These are phyloP conservation scores for Calonectria pseudoturangicola DNA, from an alignment of 2,329 filamentous ascomycete genomes.

Conservation along the genomic window DNA sequence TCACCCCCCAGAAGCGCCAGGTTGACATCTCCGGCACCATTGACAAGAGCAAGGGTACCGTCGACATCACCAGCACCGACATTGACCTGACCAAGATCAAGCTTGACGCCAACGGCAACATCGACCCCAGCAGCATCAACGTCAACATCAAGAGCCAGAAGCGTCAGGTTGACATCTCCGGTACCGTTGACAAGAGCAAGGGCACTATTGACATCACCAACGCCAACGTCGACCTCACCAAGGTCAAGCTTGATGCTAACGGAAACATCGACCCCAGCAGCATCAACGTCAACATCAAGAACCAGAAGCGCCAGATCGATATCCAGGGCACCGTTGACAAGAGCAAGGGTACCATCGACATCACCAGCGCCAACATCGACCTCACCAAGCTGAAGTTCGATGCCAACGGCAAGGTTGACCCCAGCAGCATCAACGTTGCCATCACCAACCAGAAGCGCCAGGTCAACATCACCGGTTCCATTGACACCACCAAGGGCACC, in stretches of 20 bases:
- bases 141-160: slow-evolving; percentile 1
- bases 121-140: slow-evolving; percentile 7
- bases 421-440: slow-evolving; percentile 19
- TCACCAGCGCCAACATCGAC: slow-evolving; percentile 14
- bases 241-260: slow-evolving; percentile 17
- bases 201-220: slow-evolving; percentile 19
- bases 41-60: slow-evolving; percentile 3
- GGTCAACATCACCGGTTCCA: slow-evolving; percentile 1
- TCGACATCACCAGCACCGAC: slow-evolving; percentile 11
- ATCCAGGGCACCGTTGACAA: not conserved
- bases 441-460: slow-evolving; percentile 25
- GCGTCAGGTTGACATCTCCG: slow-evolving; percentile 2
- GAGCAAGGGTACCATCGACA: not conserved
- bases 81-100: slow-evolving; percentile 1
- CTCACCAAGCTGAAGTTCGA: slow-evolving; percentile 18
- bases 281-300: slow-evolving; percentile 1
- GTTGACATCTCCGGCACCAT: not conserved
- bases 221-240: slow-evolving; percentile 16
- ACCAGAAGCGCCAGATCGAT: slow-evolving; percentile 9
- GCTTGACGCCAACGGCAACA: not conserved
- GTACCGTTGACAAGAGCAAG: slow-evolving; percentile 7
- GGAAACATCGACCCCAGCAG: slow-evolving; percentile 17
- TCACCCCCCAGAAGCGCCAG: slow-evolving; percentile 20
- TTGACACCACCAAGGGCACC: slow-evolving; percentile 1
- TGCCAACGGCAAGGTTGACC: slow-evolving; percentile 20